Base-by-base conservation (phyloP, 1,284 basidiomycete genomes). In the Naganishia cerealis region DNA sequence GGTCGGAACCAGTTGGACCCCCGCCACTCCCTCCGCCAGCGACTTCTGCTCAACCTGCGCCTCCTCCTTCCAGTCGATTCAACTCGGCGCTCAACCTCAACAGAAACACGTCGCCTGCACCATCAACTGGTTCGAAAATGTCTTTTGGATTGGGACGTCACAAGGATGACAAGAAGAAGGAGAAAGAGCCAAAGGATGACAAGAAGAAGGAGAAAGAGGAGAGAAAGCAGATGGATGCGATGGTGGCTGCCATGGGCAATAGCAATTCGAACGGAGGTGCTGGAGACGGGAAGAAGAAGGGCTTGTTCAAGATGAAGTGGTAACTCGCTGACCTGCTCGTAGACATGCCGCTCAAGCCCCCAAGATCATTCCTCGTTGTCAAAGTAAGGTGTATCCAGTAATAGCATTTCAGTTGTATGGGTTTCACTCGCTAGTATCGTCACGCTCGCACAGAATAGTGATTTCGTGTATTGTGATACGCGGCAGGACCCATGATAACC, bases 201-300 rank as follows among this genome's bases (percentile, higher is more conserved):
- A 50, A 50, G 46, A 50, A 24, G 46, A 50, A 24, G 21, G 46
- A 50, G 46, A 65, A 67, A 43, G 68, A 74, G 67, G 57, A 61
- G 67, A 71, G 72, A 68, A 72, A 71, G 65, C 81, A 82, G 33
- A 82, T 82, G 48, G 77, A 76, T 59, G 75, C 72, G 26, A 69
- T 74, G 54, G 78, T 79, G 21, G 79, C 74, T 29, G 83, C 58
- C 13, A 50, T 50, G 46, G 66, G 70, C 70, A 68, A 71, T 69
- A 62, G 81, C 81, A 42, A 82, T 82, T 43, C 76, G 75, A 62
- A 75, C 71, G 36, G 69, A 74, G 43, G 78, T 79, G 26, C 79
- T 74, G 79, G 84, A 81, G 89, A 88, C 81, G 67, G 69, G 73
- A 91, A 90, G 84, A 90, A 89, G 83, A 86, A 86, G 75, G 85